Conservation (phyloP, 139 green algal genomes). For the Gonium pectorale region DNA sequence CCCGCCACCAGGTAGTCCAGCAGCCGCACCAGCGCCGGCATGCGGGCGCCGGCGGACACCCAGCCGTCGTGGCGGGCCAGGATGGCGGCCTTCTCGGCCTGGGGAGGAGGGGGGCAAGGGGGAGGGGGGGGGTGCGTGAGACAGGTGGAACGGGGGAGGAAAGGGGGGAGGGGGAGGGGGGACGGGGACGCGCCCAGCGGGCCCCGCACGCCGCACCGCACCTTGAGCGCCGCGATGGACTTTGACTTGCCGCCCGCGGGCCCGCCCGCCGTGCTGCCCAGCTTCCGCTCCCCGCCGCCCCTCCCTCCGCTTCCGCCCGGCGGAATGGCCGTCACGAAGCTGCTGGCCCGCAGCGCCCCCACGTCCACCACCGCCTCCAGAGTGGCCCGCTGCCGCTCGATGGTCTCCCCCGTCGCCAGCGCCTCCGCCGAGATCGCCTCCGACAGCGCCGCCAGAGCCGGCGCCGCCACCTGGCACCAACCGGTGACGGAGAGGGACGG, state of each 20-base stretch:
- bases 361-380: conserved; percentile 49
- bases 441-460: conserved; percentile 16
- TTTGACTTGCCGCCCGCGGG: background rate
- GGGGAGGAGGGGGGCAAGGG: background rate
- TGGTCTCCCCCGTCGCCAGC: conserved; percentile 20
- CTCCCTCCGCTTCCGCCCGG: background rate
- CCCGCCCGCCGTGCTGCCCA: background rate
- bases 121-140: background rate
- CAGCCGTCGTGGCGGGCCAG: conserved; percentile 27
- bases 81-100: conserved; percentile 41
- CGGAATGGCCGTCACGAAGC: conserved; percentile 28
- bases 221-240: conserved; percentile 33
- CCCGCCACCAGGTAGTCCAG: conserved; percentile 53
- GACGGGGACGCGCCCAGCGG: too few species aligned
- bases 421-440: conserved; percentile 19
- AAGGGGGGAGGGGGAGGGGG: background rate
- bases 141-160: too few species aligned
- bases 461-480: conserved; percentile 12
- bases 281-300: background rate
- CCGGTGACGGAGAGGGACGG: too few species aligned
- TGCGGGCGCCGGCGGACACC: conserved; percentile 27
- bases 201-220: too few species aligned
- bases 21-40: conserved; percentile 48
- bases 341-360: background rate
- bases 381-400: conserved; percentile 37